Base-by-base conservation (phyloP, 2,329 filamentous ascomycete genomes). In the Fusarium irregulare region DNA sequence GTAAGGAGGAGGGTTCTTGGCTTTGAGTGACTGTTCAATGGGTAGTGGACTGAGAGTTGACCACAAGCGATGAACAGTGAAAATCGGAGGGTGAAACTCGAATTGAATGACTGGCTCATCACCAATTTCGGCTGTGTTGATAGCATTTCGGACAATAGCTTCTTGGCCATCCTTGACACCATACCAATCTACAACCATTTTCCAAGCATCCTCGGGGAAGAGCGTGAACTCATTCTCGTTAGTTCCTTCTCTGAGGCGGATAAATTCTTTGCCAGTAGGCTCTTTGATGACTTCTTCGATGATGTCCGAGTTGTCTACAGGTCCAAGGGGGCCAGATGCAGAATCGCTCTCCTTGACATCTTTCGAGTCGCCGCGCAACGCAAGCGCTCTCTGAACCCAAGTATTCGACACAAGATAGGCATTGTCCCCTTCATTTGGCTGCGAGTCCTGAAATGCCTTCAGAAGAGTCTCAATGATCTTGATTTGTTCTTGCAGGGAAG, bases 261-360 rank as follows among this genome's bases (percentile, higher is more conserved):
- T 87, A 74, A 94, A 97, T 18, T 86, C 82, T 16, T 82, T 80
- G 46, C 82, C 83, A 20, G 78, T 78, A 12, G 83, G 80, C 62
- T 89, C 86, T 51, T 79, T 80, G 60, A 90, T 82, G 37, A 86
- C 84, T 67, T 90, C 86, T 63, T 90, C 83, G 54, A 94, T 89
- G 64, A 98, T 90, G 76, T 94, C 92, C 1, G 92, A 89, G 77
- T 98, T 98, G 83, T 98, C 93, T 32, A 98, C 87, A 0, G 93
- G 92, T 2, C 94, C 94, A 59, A 96, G 86, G 10, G 82, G 73
- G 7, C 88, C 86, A 61, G 90, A 86, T 13, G 84, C 77, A n/a
- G 85, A 81, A 67, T 92, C 92, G 64, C 87, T 85, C 65, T 86
- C 86, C 66, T 86, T 84, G 21, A 84, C 85, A 54, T 85, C 80